Evolutionary conservation across 2,329 filamentous ascomycete genomes (phyloP), one percentile per base, ranked within the genome.

Genomic region (Daldinia eschscholtzii): DNA sequence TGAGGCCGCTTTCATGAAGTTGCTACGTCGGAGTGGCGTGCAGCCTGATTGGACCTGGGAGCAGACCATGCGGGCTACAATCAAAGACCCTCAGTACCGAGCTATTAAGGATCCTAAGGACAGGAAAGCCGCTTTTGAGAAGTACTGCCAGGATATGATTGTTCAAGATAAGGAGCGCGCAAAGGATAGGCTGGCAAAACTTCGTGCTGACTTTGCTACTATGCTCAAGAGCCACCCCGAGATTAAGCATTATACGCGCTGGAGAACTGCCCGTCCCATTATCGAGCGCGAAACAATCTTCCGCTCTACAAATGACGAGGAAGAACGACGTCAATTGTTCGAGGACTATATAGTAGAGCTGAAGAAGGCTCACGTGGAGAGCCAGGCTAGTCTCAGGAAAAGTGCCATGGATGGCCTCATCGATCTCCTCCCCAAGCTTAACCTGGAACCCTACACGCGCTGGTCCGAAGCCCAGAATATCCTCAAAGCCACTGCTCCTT

Each of bases 191-290:
- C 87, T 97, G 80, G 87, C 93, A 75, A 98, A 98, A 84, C 87
- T 98, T 77, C 93, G 94, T 76, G 87, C 92, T 80, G 96, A 98
- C 84, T 99, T 99, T 81, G 92, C 92, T 74, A 94, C 91, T 62
- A 99, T 99, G 96, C 87, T 99, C 73, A 93, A 92, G 81, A 94
- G 94, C 73, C 95, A 99, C 80, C 94, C 94, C 68, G 96, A 99
- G 81, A 98, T 99, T 81, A 96, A 94, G 80, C 90, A 98, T 80
- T 98, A 97, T 80, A 98, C 95, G 46, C 92, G 94, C 69, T 99
- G 96, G 96, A 97, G 94, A 86, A 98, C 93, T 15, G 96, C 95
- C 60, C 91, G 93, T 57, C 93, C 94, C 9, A 97, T 98, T 72
- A 93, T 99, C 70, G 93, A 98, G 81, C 92, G 92, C 57, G 96